Conservation (phyloP, 1,284 basidiomycete species). For the Prillingera fragicola region DNA sequence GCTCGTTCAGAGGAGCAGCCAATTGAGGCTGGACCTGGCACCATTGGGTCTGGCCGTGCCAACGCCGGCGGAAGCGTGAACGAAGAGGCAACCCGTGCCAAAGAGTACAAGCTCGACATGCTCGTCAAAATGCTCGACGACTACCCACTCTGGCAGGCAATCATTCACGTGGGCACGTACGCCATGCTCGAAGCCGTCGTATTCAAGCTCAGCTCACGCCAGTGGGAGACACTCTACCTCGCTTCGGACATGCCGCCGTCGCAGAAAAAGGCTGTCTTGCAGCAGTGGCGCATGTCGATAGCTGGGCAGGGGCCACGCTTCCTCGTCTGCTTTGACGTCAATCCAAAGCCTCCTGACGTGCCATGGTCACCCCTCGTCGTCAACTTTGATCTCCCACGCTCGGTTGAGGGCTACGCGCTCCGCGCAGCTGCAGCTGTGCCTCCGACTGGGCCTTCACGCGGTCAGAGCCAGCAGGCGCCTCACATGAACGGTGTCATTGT, state of each 20-base stretch:
- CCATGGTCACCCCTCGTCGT: slow-evolving; percentile 84
- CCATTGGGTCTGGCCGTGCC: slow-evolving; percentile 75
- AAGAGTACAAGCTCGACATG: slow-evolving; percentile 96
- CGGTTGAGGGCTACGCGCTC: slow-evolving; percentile 91
- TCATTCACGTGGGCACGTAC: slow-evolving; percentile 85
- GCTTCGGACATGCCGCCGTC: slow-evolving; percentile 65
- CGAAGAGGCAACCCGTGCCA: slow-evolving; percentile 78
- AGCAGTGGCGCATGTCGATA: slow-evolving; percentile 52
- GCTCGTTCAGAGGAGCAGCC: slow-evolving; percentile 59
- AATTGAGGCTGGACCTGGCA: slow-evolving; percentile 64
- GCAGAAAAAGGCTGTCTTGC: slow-evolving; percentile 55
- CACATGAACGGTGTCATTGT: slow-evolving; percentile 60
- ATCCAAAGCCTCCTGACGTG: slow-evolving; percentile 80
- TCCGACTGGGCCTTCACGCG: slow-evolving; percentile 13
- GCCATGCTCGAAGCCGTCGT: slow-evolving; percentile 76
- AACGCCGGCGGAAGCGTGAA: slow-evolving; percentile 53
- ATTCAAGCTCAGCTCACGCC: slow-evolving; percentile 78
- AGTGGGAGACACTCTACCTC: slow-evolving; percentile 75
- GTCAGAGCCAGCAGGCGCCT: slow-evolving; percentile 58
- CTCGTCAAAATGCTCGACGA: slow-evolving; percentile 90
- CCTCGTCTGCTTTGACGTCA: slow-evolving; percentile 84
- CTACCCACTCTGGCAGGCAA: slow-evolving; percentile 60
- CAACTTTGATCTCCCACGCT: slow-evolving; percentile 91
- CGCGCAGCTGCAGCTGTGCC: slow-evolving; percentile 45
- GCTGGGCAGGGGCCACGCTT: slow-evolving; percentile 52